These are phyloP conservation scores for Axilococcus clingmanii DNA, from an alignment of 139 green algal species.

Conservation along the genomic window DNA sequence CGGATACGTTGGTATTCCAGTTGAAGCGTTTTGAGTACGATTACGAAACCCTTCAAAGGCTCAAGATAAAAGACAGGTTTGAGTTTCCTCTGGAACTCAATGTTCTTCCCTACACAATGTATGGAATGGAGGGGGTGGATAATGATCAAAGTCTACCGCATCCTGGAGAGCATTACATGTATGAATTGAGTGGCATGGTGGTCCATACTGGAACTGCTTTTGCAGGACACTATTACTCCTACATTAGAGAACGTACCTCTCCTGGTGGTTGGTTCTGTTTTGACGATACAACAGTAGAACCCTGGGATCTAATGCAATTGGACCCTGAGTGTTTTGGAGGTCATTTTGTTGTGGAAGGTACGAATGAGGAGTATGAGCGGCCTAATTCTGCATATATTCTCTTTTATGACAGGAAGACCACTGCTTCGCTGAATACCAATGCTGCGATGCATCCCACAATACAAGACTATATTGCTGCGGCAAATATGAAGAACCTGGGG, in stretches of 20 bases:
- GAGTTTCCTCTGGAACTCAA: constrained; percentile 78
- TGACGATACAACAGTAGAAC: constrained; percentile 72
- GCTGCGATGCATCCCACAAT: not conserved
- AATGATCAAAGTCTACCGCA: constrained; percentile 2
- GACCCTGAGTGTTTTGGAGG: constrained; percentile 86
- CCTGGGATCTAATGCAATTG: constrained; percentile 59
- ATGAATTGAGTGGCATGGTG: constrained; percentile 78
- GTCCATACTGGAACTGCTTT: constrained; percentile 88
- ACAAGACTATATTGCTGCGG: not conserved
- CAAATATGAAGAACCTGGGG: not conserved
- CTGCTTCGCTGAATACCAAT: not conserved
- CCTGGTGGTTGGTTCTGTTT: constrained; percentile 66
- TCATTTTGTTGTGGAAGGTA: not conserved
- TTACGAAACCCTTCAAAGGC: constrained; percentile 64
- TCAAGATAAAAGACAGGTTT: constrained; percentile 69
- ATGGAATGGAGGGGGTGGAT: constrained; percentile 34
- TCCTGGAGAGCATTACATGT: constrained; percentile 43
- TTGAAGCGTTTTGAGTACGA: constrained; percentile 86
- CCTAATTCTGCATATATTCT: constrained; percentile 92
- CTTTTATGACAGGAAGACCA: constrained; percentile 70
- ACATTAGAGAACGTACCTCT: constrained; percentile 46
- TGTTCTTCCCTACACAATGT: constrained; percentile 76
- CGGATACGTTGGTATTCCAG: constrained; percentile 65
- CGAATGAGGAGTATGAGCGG: constrained; percentile 51
- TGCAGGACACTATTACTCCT: constrained; percentile 93